Evolutionary conservation across 257 asterid genomes (phyloP), one percentile per base, ranked within the genome.

Genomic region (Linaria vulgaris): DNA sequence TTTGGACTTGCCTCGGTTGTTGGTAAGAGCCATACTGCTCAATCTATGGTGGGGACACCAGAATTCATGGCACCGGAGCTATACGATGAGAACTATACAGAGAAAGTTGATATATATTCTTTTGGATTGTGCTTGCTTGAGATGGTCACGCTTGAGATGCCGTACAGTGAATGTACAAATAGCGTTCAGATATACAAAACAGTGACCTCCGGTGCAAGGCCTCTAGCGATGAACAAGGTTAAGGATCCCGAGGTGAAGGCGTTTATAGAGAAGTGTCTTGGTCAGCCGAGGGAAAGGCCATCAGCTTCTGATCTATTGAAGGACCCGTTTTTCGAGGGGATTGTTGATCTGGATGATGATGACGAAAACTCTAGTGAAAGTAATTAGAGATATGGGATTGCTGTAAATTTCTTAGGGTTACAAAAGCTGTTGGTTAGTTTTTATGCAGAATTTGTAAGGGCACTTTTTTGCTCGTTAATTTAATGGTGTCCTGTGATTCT

Each of bases 11-110:
- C 96, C 17, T 81, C 90, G 15, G 69, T 64, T 5, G 87, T 85
- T 25, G 89, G 86, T 59, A 74, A 74, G 72, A 81, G 73, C 47
- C 91, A 84, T 60, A 70, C 82, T 9, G 95, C 91, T 2, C 90
- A 79, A 66, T 80, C 95, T 0, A 22, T 89, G 30, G 75, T 89
- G n/a, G 96, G 96, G 66, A 86, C 96, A 25, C 96, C 95, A 1
- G 96, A 88, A 62, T 88, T 86, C 80, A 88, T 86, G 94, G 96
- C 95, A 39, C 95, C 94, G 0, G 96, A 88, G 71, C 76, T 86
- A 3, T 88, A 85, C 4, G 96, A 88, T 0, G 95, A 88, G 73
- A 67, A 88, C 31, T 88, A 88, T 8, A 88, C 84, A 0, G 96
- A 88, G 76, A 53, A 64, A 16, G 66, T 88, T 0, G 95, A 88